Percentiles rank a stretch among this genome's conserved stretches.
phyloP scores from a whole-genome alignment of 140 eudicot genomes.

The Erigeron philadelphicus region DNA sequence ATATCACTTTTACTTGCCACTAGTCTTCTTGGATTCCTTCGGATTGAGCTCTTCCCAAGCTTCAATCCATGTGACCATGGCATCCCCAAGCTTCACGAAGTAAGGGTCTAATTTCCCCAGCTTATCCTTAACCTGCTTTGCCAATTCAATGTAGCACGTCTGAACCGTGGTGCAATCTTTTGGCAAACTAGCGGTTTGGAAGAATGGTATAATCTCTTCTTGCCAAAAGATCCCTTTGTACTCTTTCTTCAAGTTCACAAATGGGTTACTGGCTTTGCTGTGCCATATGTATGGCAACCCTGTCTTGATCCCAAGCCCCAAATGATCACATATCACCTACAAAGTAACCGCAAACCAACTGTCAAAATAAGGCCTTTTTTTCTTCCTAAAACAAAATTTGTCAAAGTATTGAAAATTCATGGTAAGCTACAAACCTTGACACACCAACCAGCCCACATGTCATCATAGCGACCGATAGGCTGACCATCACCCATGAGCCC shows the following conservation, averaged over 20 bases:
- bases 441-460: constrained; percentile 98
- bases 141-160: constrained; percentile 51
- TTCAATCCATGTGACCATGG: constrained; percentile 84
- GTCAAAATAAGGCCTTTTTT: not conserved
- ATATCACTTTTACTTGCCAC: constrained; percentile 32
- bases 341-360: not conserved
- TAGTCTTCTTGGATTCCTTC: constrained; percentile 28
- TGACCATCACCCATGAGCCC: constrained; percentile 95
- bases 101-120: constrained; percentile 61
- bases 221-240: constrained; percentile 94
- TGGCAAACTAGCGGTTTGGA: constrained; percentile 51
- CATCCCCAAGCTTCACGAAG: constrained; percentile 67
- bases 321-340: constrained; percentile 72
- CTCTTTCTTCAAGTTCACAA: constrained; percentile 77
- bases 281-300: constrained; percentile 82
- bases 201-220: constrained; percentile 86
- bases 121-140: constrained; percentile 70
- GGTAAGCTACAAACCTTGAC: constrained; percentile 42
- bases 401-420: not conserved
- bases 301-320: constrained; percentile 73
- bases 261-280: constrained; percentile 89
- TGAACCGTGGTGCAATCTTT: constrained; percentile 78
- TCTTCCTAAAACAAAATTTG: not conserved
- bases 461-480: constrained; percentile 85
- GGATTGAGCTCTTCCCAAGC: constrained; percentile 87